phyloP scores from a whole-genome alignment of 2,329 filamentous ascomycete species.

The Pseudocercospora fuligena region DNA sequence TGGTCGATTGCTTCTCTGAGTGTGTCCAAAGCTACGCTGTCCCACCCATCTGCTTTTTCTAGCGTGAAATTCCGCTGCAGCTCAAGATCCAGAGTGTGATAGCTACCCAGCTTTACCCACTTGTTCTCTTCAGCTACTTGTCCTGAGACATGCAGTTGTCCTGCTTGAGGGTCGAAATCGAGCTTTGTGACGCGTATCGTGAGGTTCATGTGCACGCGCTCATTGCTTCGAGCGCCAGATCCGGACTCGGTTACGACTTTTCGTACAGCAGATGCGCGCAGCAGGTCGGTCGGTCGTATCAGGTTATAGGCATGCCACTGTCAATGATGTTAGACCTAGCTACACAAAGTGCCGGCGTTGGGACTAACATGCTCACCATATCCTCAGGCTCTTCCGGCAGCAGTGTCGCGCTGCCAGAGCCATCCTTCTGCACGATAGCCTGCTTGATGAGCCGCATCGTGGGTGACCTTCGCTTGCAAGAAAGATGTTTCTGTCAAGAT shows the following conservation, averaged over 20 bases:
- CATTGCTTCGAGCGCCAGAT: conserved; percentile 65
- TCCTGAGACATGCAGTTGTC: conserved; percentile 71
- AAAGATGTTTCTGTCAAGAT: not conserved
- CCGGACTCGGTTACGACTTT: conserved; percentile 65
- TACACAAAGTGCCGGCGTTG: conserved; percentile 1
- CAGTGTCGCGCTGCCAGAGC: conserved; percentile 68
- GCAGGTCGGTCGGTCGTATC: conserved; percentile 66
- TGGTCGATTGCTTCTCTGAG: conserved; percentile 79
- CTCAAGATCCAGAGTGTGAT: conserved; percentile 81
- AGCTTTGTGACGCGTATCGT: conserved; percentile 68
- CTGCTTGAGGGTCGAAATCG: conserved; percentile 72
- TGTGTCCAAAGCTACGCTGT: conserved; percentile 80
- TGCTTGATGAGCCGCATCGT: conserved; percentile 70
- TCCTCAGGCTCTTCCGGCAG: conserved; percentile 76
- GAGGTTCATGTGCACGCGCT: conserved; percentile 66
- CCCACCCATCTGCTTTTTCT: conserved; percentile 85
- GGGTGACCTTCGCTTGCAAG: not conserved
- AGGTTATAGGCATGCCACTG: conserved; percentile 79
- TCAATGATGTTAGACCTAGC: conserved; percentile 14
- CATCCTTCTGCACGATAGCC: conserved; percentile 66
- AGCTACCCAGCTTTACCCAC: conserved; percentile 68
- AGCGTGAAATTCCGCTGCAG: conserved; percentile 85
- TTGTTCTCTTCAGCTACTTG: conserved; percentile 69
- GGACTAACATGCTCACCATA: conserved; percentile 59
- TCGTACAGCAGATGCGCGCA: conserved; percentile 69